phyloP scores from a whole-genome alignment of 2,329 filamentous ascomycete species.

The Claviceps sorghi region DNA sequence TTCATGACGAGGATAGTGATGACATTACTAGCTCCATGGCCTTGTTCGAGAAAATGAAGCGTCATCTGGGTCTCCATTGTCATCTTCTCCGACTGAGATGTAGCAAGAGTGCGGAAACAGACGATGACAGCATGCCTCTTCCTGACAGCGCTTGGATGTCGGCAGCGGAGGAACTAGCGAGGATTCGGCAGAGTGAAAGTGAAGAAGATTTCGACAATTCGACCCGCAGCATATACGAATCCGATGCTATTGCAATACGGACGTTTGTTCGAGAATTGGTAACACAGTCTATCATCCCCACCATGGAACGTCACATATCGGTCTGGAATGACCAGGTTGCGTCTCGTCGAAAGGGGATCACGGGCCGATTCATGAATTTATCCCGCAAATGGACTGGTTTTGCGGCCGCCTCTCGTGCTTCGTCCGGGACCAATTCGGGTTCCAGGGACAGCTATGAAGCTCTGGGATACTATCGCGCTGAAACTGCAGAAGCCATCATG shows the following conservation, averaged over 20 bases:
- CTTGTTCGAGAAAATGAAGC: slow-evolving; percentile 96
- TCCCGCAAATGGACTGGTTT: slow-evolving; percentile 84
- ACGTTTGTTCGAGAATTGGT: slow-evolving; percentile 91
- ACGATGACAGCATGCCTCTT: slow-evolving; percentile 76
- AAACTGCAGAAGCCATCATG: slow-evolving; percentile 78
- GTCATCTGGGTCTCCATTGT: slow-evolving; percentile 92
- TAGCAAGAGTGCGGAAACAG: slow-evolving; percentile 70
- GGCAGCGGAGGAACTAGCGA: slow-evolving; percentile 66
- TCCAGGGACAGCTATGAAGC: slow-evolving; percentile 61
- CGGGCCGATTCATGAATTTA: slow-evolving; percentile 85
- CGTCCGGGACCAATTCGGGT: slow-evolving; percentile 36
- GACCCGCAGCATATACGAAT: slow-evolving; percentile 74
- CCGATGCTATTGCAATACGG: slow-evolving; percentile 74
- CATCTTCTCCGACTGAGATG: slow-evolving; percentile 78
- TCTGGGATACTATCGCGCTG: slow-evolving; percentile 68
- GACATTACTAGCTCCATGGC: slow-evolving; percentile 82
- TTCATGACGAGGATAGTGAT: slow-evolving; percentile 91
- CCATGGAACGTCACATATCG: slow-evolving; percentile 84
- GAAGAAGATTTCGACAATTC: slow-evolving; percentile 57
- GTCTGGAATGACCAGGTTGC: slow-evolving; percentile 97
- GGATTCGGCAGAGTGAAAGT: slow-evolving; percentile 53
- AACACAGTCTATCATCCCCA: slow-evolving; percentile 83
- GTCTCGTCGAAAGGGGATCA: slow-evolving; percentile 73
- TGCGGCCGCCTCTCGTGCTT: slow-evolving; percentile 48
- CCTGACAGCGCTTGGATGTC: slow-evolving; percentile 82